Conservation (phyloP, 2,329 filamentous ascomycete species). For the Verticillium longisporum region DNA sequence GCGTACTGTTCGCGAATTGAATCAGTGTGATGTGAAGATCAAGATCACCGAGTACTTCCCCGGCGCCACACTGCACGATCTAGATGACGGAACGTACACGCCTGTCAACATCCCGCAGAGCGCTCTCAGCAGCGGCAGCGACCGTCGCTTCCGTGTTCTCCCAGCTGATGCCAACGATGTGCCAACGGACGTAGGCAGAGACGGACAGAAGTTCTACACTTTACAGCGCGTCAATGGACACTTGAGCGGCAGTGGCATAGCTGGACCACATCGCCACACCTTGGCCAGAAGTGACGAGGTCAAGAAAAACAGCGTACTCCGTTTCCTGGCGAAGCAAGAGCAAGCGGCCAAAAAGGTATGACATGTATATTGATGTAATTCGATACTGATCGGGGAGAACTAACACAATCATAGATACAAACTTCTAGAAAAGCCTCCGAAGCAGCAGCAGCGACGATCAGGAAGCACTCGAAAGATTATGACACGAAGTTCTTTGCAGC, state of each 20-base stretch:
- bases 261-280: conserved; percentile 68
- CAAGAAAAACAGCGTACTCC: conserved; percentile 72
- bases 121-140: conserved; percentile 11
- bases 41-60: conserved; percentile 77
- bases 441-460: conserved; percentile 59
- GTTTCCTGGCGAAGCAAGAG: conserved; percentile 56
- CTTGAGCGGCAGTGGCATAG: conserved; percentile 59
- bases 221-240: conserved; percentile 74
- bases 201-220: conserved; percentile 58
- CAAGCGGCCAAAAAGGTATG: conserved; percentile 65
- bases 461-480: conserved; percentile 62
- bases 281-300: conserved; percentile 70
- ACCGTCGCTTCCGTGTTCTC: conserved; percentile 10
- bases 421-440: conserved; percentile 60
- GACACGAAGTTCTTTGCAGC: conserved; percentile 74
- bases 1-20: conserved; percentile 64
- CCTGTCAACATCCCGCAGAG: conserved; percentile 9
- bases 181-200: conserved; percentile 22
- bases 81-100: conserved; percentile 9
- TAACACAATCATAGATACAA: conserved; percentile 3
- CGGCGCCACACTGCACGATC: conserved; percentile 31
- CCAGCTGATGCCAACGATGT: conserved; percentile 6
- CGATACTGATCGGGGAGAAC: neutral
- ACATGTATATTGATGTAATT: conserved; percentile 59
- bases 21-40: conserved; percentile 82